phyloP scores from a whole-genome alignment of 2,329 filamentous ascomycete species.

The Apiospora phragmitis region DNA sequence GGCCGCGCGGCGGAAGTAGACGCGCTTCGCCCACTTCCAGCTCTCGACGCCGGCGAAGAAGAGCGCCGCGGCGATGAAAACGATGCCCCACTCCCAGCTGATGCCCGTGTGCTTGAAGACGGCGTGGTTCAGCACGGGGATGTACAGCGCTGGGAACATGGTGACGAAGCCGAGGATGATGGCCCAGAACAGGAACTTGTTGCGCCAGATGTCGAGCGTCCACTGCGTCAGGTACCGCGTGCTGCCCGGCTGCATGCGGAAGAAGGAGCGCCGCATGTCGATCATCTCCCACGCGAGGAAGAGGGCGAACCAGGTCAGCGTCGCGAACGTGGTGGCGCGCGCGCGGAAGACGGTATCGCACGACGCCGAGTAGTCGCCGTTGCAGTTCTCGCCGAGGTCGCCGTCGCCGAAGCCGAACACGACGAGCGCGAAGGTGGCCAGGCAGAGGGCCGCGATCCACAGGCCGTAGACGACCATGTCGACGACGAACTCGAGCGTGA shows the following conservation, averaged over 20 bases:
- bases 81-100: conserved; percentile 63
- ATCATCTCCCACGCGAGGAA: conserved; percentile 81
- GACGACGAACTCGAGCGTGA: conserved; percentile 64
- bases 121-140: conserved; percentile 57
- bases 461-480: conserved; percentile 70
- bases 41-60: conserved; percentile 60
- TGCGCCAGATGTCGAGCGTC: conserved; percentile 68
- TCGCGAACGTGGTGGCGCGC: conserved; percentile 72
- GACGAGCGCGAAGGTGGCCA: conserved; percentile 63
- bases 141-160: conserved; percentile 56
- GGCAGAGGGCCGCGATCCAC: conserved; percentile 66
- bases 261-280: conserved; percentile 71
- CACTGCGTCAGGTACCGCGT: conserved; percentile 65
- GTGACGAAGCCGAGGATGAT: conserved; percentile 50
- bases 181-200: conserved; percentile 70
- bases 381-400: conserved; percentile 60
- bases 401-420: conserved; percentile 60
- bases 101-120: conserved; percentile 64
- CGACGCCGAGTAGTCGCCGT: conserved; percentile 51
- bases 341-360: conserved; percentile 70
- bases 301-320: conserved; percentile 73
- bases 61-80: conserved; percentile 52
- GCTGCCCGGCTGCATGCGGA: conserved; percentile 68
- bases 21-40: conserved; percentile 61
- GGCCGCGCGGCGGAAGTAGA: conserved; percentile 35